Evolutionary conservation across 257 asterid genomes (phyloP).

Genomic region (Nicotiana sylvestris): DNA sequence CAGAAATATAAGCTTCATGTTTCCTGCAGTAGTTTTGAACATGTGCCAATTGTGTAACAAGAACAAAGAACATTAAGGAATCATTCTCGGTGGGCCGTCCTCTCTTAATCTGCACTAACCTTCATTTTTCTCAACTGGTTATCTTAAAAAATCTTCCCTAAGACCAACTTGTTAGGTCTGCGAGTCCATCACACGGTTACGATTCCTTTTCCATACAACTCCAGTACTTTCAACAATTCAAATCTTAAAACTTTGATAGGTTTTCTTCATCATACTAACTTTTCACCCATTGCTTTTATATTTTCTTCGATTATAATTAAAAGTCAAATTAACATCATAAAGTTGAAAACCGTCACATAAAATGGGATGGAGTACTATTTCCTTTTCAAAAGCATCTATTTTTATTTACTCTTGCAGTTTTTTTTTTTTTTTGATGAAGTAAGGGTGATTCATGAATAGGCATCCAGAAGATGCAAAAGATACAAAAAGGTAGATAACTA

Average conservation of each 20-base stretch:
- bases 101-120: neutral
- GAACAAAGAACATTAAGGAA: neutral
- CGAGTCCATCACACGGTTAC: neutral
- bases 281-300: too few relatives aligned
- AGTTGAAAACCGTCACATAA: too few relatives aligned
- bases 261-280: too few relatives aligned
- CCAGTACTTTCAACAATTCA: neutral
- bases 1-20: neutral
- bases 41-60: neutral
- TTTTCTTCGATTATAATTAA: too few relatives aligned
- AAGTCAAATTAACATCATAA: too few relatives aligned
- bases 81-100: neutral
- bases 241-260: neutral
- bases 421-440: too few relatives aligned
- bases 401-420: too few relatives aligned
- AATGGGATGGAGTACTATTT: too few relatives aligned
- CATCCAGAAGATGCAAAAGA: too few relatives aligned
- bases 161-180: neutral
- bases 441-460: too few relatives aligned
- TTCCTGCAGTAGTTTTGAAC: neutral
- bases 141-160: neutral
- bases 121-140: neutral
- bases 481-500: too few relatives aligned
- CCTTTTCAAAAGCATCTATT: too few relatives aligned
- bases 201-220: constrained; percentile 1